A percentile compares a stretch with the other conserved stretches of the same genome.
Evolutionary conservation across 371 early-diverging fungal genomes (phyloP).

Genomic region (Nematocida major): DNA sequence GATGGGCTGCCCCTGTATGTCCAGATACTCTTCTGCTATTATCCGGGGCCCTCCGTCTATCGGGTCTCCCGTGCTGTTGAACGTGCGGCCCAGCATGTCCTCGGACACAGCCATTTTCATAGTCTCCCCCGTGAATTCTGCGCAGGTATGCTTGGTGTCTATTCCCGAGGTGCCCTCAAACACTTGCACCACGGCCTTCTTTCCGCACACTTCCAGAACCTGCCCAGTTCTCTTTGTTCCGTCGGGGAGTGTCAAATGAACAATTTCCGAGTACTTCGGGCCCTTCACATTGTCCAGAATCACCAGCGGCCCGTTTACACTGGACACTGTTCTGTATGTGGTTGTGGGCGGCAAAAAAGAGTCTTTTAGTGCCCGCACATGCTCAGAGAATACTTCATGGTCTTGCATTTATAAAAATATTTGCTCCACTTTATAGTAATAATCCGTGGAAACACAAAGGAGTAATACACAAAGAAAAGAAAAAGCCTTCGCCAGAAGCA

Average conservation of each 20-base stretch:
- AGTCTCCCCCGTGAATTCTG: conserved; percentile 91
- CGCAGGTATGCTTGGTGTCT: conserved; percentile 88
- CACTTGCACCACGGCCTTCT: conserved; percentile 94
- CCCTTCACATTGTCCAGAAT: conserved; percentile 95
- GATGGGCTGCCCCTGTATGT: conserved; percentile 90
- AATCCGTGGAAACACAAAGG: not conserved
- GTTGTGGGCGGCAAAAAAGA: not conserved
- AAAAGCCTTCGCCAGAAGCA: not conserved
- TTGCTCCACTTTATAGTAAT: not conserved
- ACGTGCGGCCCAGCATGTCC: conserved; percentile 97
- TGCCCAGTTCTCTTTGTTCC: conserved; percentile 89
- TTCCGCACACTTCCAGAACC: conserved; percentile 94
- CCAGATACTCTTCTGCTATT: conserved; percentile 93
- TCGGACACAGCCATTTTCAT: conserved; percentile 93
- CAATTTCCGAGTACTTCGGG: conserved; percentile 95
- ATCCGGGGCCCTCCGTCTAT: conserved; percentile 98
- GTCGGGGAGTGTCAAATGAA: conserved; percentile 88
- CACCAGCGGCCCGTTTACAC: conserved; percentile 98
- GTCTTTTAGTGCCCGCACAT: conserved; percentile 40
- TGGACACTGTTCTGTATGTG: conserved; percentile 84
- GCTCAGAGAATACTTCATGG: conserved; percentile 32
- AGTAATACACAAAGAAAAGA: not conserved
- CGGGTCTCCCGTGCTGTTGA: conserved; percentile 95
- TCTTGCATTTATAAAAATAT: conserved; percentile 15
- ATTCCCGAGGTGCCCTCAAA: conserved; percentile 98